A percentile compares a stretch with the other conserved stretches of the same genome.
phyloP scores from a whole-genome alignment of 352 stramenopile species.

The Lagenidium giganteum region DNA sequence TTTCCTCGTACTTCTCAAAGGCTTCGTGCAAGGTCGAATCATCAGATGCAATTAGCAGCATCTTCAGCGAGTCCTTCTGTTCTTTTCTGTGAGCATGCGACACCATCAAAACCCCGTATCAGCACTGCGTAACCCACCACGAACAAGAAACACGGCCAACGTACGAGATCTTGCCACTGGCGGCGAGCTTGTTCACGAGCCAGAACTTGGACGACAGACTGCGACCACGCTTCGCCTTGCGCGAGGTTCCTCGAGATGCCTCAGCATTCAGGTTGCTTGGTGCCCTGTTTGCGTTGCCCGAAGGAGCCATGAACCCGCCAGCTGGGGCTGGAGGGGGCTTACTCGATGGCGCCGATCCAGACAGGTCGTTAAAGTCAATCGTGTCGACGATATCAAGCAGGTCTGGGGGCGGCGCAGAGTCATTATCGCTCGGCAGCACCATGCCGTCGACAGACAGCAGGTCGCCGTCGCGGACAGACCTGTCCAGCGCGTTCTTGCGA shows the following conservation, averaged over 20 bases:
- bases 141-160: slow-evolving; percentile 1
- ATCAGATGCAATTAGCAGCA: slow-evolving; percentile 73
- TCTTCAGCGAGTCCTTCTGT: slow-evolving; percentile 79
- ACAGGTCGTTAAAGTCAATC: slow-evolving; percentile 46
- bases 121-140: background rate
- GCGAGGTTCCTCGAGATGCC: slow-evolving; percentile 16
- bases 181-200: slow-evolving; percentile 79
- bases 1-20: slow-evolving; percentile 80
- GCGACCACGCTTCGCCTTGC: slow-evolving; percentile 61
- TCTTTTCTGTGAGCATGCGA: too few relatives aligned
- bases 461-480: slow-evolving; percentile 78
- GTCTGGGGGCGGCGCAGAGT: slow-evolving; percentile 47
- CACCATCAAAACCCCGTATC: background rate
- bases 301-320: slow-evolving; percentile 11
- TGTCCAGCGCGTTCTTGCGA: slow-evolving; percentile 62
- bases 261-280: slow-evolving; percentile 9
- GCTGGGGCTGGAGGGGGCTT: slow-evolving; percentile 4
- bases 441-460: slow-evolving; percentile 71
- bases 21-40: slow-evolving; percentile 64
- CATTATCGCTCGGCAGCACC: slow-evolving; percentile 21
- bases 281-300: background rate
- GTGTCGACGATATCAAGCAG: slow-evolving; percentile 68
- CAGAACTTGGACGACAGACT: slow-evolving; percentile 84
- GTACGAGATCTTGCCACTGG: slow-evolving; percentile 71
- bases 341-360: slow-evolving; percentile 7